Evolutionary conservation across 2,329 filamentous ascomycete species (phyloP).

Genomic region (Chrysosporium queenslandicum): DNA sequence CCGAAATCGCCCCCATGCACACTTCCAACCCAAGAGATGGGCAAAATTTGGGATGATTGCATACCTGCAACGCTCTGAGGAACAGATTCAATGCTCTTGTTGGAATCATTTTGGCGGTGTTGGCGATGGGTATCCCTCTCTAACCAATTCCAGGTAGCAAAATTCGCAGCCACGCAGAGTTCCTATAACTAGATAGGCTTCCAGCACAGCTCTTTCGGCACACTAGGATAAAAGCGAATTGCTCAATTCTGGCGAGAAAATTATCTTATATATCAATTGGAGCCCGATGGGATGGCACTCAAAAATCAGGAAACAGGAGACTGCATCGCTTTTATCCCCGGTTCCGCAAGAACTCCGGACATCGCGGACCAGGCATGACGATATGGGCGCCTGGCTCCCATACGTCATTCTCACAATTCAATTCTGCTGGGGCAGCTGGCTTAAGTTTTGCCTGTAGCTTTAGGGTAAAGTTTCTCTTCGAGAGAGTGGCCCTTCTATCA

Average conservation of each 20-base stretch:
- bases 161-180: background rate
- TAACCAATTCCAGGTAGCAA: background rate
- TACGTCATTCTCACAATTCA: constrained; percentile 7
- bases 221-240: background rate
- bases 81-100: constrained; percentile 32
- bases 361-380: constrained; percentile 6
- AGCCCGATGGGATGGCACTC: background rate
- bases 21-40: no score
- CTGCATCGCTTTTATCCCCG: background rate
- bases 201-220: no score
- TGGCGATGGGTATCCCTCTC: background rate
- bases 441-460: background rate
- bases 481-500: no score
- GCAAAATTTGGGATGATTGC: constrained; percentile 4
- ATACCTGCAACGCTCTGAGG: constrained; percentile 36
- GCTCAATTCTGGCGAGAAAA: background rate
- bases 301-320: constrained; percentile 2
- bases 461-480: background rate
- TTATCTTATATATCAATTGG: background rate
- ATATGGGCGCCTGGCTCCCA: background rate
- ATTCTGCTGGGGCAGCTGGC: background rate
- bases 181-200: background rate
- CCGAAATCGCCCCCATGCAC: no score
- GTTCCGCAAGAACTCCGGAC: background rate
- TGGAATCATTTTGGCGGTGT: constrained; percentile 28